These are phyloP conservation scores for Hemisphaericaspora xylofermentans DNA, from an alignment of 1,139 yeast species.

Conservation along the genomic window DNA sequence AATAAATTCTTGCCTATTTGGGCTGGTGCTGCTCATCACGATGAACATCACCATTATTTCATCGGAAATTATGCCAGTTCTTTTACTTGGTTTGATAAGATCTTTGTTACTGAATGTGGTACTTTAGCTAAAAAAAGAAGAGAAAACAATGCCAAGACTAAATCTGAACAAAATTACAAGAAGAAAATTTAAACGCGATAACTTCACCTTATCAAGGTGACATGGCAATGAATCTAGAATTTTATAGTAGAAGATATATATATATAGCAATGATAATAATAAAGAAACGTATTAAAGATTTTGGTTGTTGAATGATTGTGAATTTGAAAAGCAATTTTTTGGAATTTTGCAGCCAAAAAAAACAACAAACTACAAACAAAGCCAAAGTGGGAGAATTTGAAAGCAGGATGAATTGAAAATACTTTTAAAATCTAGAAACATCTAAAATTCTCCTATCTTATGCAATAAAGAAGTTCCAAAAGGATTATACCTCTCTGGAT, in stretches of 20 bases:
- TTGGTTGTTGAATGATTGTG: neutral
- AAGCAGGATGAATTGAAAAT: too few relatives aligned
- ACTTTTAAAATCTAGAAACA: too few relatives aligned
- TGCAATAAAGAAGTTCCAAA: too few relatives aligned
- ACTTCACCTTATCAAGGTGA: too few relatives aligned
- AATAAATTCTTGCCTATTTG: constrained; percentile 89
- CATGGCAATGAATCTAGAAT: neutral
- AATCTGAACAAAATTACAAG: constrained; percentile 11
- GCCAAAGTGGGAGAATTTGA: too few relatives aligned
- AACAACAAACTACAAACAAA: neutral
- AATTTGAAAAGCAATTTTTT: neutral
- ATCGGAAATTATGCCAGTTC: constrained; percentile 91
- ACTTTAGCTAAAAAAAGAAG: constrained; percentile 61
- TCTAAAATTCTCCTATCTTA: too few relatives aligned
- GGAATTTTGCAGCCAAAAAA: neutral
- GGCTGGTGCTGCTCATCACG: constrained; percentile 99
- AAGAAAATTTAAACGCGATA: constrained; percentile 3
- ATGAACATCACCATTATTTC: constrained; percentile 92
- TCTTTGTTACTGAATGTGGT: constrained; percentile 82
- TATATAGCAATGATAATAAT: neutral
- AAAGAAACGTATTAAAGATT: neutral
- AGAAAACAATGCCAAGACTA: constrained; percentile 53
- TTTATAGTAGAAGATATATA: neutral
- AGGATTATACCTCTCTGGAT: too few relatives aligned
- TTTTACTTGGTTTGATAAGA: constrained; percentile 91